Base-by-base conservation (phyloP, 2,329 filamentous ascomycete genomes). In the Botrytis tulipae region DNA sequence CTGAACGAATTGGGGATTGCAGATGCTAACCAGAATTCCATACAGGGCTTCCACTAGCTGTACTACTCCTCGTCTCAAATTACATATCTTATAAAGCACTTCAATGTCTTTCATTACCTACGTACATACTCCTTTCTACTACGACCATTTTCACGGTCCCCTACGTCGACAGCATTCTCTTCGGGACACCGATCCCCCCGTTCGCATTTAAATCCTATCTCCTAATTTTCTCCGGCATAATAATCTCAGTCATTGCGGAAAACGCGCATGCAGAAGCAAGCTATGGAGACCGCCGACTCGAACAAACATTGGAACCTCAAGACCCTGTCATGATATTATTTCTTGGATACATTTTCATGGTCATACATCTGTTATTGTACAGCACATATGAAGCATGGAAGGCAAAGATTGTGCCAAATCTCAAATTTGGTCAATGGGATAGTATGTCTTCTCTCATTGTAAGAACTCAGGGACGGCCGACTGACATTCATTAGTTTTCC, bases 331-430 rank as follows among this genome's bases (percentile, higher is more conserved):
- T 63, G 65, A 70, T 48, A 48, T 62, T 73, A 29, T 73, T 70
- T 70, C n/a, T 73, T 73, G 71, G 71, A 70, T 73, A 73, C 22
- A 32, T 73, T n/a, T 57, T 70, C 29, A 70, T 73, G 71, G 22
- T 57, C 9, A 32, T 61, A 44, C 65, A 70, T 44, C 44, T 73
- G 14, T 25, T 51, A 65, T 46, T 73, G 51, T 51, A 70, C 62
- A 73, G 71, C 48, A 60, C 44, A 35, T 73, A 73, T 37, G 65
- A 70, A 54, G 71, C 66, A 32, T 70, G 65, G 71, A 73, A 70
- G 71, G 62, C 42, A 29, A 70, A 57, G 57, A 35, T 70, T 51
- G 71, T 51, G 57, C 42, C 42, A 16, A 62, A 63, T 46, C 57
- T 73, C 10, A n/a, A 73, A n/a, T 70, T 73, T 61, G 71, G 57